Evolutionary conservation across 1,284 basidiomycete species (phyloP), one percentile per base, ranked within the genome.

Genomic region (Stygiomarasmius scandens): DNA sequence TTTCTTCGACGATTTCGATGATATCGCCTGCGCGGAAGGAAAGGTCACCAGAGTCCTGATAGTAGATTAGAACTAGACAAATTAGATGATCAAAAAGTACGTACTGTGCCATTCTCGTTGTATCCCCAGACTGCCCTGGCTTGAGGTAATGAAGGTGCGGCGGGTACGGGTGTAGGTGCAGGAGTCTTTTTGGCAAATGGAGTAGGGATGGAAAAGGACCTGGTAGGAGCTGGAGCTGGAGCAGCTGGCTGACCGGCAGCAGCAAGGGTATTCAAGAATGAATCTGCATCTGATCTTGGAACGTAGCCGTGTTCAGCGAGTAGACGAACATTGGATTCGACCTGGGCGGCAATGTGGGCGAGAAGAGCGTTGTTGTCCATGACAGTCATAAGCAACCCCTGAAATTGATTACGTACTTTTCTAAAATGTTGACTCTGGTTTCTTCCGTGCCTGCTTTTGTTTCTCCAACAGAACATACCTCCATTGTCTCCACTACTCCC

Each of bases 401-500:
- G n/a, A n/a, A n/a, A n/a, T n/a, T n/a, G n/a, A n/a, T n/a, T n/a
- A n/a, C n/a, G n/a, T n/a, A n/a, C n/a, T n/a, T n/a, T n/a, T n/a
- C n/a, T n/a, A n/a, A n/a, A n/a, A n/a, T n/a, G n/a, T n/a, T 55
- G 22, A 75, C 71, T 14, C 65, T 80, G 61, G 83, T 89, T 61
- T 70, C 72, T 32, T 54, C 73, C 8, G 58, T 87, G 0, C 90
- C 90, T 0, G 64, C 69, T 1, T 88, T 80, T 58, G 80, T 89
- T 49, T 83, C 89, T 1, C 79, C 77, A 9, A 90, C 92, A 50
- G 86, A 93, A 64, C 89, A 93, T 72, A 74, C 73, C 32, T 68
- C 73, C 10, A 70, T 93, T 34, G 81, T 89, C 9, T 82, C 82
- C 11, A 86, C 89, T 0, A 96, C 95, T 0, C 95, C 95, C 0